Evolutionary conservation across 1,284 basidiomycete species (phyloP).

Genomic region (Gomphus sp.): DNA sequence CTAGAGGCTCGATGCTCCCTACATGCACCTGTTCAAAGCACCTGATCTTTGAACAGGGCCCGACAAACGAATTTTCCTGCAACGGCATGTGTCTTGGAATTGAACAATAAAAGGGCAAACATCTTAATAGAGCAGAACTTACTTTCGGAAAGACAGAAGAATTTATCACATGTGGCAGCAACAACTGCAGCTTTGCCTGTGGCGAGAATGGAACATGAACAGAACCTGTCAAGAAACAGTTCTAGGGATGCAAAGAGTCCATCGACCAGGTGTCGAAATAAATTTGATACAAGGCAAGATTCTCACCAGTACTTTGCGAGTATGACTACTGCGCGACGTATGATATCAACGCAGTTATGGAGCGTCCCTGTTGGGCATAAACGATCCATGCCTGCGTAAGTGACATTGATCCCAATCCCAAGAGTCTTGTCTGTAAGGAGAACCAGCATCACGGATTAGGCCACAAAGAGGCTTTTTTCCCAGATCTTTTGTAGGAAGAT

Average conservation of each 20-base stretch:
- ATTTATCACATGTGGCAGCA: slow-evolving; percentile 70
- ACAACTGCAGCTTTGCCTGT: slow-evolving; percentile 68
- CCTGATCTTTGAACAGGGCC: background rate
- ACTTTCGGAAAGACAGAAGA: slow-evolving; percentile 68
- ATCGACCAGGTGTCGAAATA: background rate
- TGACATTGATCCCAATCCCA: too few relatives aligned
- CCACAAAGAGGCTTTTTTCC: background rate
- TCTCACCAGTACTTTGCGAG: too few relatives aligned
- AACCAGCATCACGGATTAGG: too few relatives aligned
- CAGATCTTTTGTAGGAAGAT: too few relatives aligned
- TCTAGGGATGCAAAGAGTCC: slow-evolving; percentile 3
- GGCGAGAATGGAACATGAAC: too few relatives aligned
- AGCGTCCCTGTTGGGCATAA: too few relatives aligned
- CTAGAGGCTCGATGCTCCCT: background rate
- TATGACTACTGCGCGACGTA: too few relatives aligned
- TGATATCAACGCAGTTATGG: too few relatives aligned
- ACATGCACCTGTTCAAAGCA: background rate
- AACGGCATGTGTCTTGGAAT: slow-evolving; percentile 70
- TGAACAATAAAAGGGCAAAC: slow-evolving; percentile 18
- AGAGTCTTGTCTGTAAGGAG: too few relatives aligned
- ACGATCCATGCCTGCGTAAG: too few relatives aligned
- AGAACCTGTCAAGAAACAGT: slow-evolving; percentile 32
- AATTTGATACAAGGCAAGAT: too few relatives aligned
- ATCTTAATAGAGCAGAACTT: slow-evolving; percentile 18
- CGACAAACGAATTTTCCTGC: slow-evolving; percentile 56